Base-by-base conservation (phyloP, 495 filamentous ascomycete species). In the Aspergillus homomorphus region DNA sequence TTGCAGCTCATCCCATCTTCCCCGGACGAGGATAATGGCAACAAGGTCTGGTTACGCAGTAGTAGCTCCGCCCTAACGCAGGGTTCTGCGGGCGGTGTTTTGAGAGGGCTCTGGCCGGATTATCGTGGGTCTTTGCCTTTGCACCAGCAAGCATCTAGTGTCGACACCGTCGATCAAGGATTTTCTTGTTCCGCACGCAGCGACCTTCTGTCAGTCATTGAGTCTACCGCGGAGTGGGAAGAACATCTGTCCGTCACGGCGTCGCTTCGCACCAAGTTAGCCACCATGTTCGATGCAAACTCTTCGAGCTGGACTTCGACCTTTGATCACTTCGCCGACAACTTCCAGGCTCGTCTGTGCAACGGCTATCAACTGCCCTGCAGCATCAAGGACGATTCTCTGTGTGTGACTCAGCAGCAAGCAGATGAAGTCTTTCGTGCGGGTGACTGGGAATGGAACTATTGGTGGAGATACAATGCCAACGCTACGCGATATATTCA, bases 361-460 rank as follows among this genome's bases (percentile, higher is more conserved):
- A 77, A 78, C 41, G 75, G 75, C 7, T 78, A 78, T 43, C 45
- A 66, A 0, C 59, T 76, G 0, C 75, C 75, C 0, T 78, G 75
- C 60, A 64, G 67, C 38, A 9, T 71, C 0, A 53, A 65, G 0
- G 67, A 77, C 45, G 59, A 62, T 0, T 68, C 66, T 0, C 54
- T 61, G 18, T 78, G 75, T 51, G 75, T 70, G 18, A 76, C 65
- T 0, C 52, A 24, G 26, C 52, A 65, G 4, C 72, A 74, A 61
- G 73, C 70, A 0, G 52, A 76, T 1, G 69, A 73, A 56, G 73
- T 71, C 21, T 78, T 78, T 62, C 73, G 75, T 42, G 75, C 73
- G 16, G 75, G 75, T 14, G 75, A 78, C 46, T 78, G 75, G 75
- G 69, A 73, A 51, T 78, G 74, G 71, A 77, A 78, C 46, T 78